A percentile compares a stretch with the other conserved stretches of the same genome.
phyloP scores from a whole-genome alignment of 2,329 filamentous ascomycete genomes.

The Teratosphaeria destructans region DNA sequence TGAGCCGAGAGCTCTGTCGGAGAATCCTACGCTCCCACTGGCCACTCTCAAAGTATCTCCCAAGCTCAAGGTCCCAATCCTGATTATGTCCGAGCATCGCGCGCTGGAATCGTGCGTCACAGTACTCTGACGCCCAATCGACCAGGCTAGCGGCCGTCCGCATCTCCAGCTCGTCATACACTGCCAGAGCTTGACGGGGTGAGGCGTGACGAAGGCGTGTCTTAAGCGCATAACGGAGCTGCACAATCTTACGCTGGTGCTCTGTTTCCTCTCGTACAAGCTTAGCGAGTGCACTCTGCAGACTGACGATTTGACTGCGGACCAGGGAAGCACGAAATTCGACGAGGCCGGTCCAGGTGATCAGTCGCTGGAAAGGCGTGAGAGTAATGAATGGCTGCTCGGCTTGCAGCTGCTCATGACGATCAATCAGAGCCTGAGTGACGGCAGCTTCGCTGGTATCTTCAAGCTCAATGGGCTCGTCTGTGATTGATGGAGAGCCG shows the following conservation, averaged over 20 bases:
- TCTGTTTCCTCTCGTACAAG: background rate
- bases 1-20: background rate
- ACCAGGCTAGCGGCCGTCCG: background rate
- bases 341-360: background rate
- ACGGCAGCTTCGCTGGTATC: background rate
- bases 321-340: background rate
- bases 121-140: background rate
- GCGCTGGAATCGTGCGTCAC: background rate
- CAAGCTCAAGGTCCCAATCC: background rate
- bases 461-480: background rate
- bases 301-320: background rate
- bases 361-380: background rate
- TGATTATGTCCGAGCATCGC: background rate
- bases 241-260: background rate
- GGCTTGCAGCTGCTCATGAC: background rate
- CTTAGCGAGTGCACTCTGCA: background rate
- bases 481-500: background rate
- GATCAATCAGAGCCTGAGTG: background rate
- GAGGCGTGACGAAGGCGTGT: background rate
- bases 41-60: background rate
- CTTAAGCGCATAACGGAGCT: background rate
- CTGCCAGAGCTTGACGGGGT: background rate
- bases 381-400: background rate
- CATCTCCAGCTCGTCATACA: background rate
- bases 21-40: background rate